Base-by-base conservation (phyloP, 2,329 filamentous ascomycete species). In the Exophiala lecanii-corni region DNA sequence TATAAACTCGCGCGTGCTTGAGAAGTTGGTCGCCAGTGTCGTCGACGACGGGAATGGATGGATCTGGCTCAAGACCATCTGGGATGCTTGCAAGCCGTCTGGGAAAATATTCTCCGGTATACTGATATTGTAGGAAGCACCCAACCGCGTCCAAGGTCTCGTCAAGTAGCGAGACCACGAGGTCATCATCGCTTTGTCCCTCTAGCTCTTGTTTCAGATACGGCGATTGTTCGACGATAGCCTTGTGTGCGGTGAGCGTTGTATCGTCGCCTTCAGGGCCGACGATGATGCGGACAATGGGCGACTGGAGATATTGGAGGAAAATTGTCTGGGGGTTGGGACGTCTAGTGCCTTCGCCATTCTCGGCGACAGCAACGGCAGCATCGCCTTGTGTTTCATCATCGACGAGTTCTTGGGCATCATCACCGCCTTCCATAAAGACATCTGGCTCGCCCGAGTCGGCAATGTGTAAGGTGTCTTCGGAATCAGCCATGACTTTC, bases 1-100 rank as follows among this genome's bases (percentile, higher is more conserved):
- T 95, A 71, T 95, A 95, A 52, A 95, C 78, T 51, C 85, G 84
- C 16, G 89, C 89, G 63, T 96, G 89, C 59, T 86, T 87, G 49
- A 96, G 79, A 13, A 96, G 81, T 60, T 91, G 85, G 10, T 83
- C 76, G 54, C 89, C 89, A n/a, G 78, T 78, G 61, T 86, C 75
- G 66, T 95, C 89, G 43, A 86, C 72, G 1, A 68, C 62, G 3
- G 84, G 84, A 9, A 79, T 63, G 5, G 74, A 66, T 0, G 82
- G 76, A 60, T 91, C 84, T 41, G 72, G 62, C 60, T 94, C 86
- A 34, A 94, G 78, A 19, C 74, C 68, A 32, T 80, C 81, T 56
- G 82, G 75, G 40, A 82, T 61, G 57, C 81, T 78, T 55, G 75
- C 75, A 15, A 74, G 64, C 25, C 63, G 62, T 41, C 70, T 67